Evolutionary conservation across 306 rosid species (phyloP), one percentile per base, ranked within the genome.

Genomic region (Arachis hypogaea): DNA sequence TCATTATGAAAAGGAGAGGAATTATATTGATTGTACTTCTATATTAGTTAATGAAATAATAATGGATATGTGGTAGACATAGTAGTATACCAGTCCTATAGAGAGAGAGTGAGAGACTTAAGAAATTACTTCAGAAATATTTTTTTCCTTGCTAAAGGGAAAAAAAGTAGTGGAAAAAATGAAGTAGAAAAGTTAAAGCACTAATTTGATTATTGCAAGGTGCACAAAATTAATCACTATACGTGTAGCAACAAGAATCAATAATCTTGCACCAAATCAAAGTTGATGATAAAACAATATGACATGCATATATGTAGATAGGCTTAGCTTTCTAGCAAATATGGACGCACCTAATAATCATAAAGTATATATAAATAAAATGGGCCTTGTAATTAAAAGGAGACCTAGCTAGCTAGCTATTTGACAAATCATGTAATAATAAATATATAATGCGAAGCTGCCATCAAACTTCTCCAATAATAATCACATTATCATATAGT

Each of bases 391-490:
- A 84, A 40, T 62, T 50, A 9, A 64, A 63, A 36, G 4, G 38
- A 33, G 11, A 61, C 38, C 58, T 41, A 61, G 22, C 28, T 58
- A 6, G 3, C 51, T 46, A 11, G 16, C 18, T 30, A 67, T 41
- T 57, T 16, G 80, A 57, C 79, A 76, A 65, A 43, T 55, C 55
- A 3, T 22, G 43, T 68, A 50, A 50, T 33, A 33, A 33, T 33
- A 33, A 22, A 22, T 22, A 22, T 22, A 64, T 58, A 47, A 50
- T 50, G 70, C 11, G 80, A 77, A 22, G 28, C 36, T 38, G 18
- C 77, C 58, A 81, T 58, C 73, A 72, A 51, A 50, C 56, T 66
- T 50, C 51, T 64, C 7, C 47, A 54, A 54, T 63, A 67, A 58
- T 40, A 6, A 64, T 69, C 54, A 54, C 29, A 51, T 14, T 46